Conservation (phyloP, 805 yeast species). For the Candida xyloterini region DNA sequence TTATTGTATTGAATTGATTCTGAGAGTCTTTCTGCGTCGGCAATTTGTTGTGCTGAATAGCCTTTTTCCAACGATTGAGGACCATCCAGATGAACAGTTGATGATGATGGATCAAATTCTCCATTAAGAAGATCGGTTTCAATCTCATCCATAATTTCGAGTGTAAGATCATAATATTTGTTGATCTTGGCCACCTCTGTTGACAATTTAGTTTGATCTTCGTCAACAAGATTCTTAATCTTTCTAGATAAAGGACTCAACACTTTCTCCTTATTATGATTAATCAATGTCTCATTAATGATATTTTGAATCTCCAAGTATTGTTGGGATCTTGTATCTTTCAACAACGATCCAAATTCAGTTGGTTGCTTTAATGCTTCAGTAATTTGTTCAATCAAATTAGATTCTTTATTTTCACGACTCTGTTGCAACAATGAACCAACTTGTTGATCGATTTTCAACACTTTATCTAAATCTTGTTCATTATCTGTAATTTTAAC, state of each 20-base stretch:
- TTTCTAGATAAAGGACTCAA: conserved; percentile 10
- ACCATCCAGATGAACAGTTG: conserved; percentile 16
- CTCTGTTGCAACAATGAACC: not conserved
- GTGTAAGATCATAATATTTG: conserved; percentile 29
- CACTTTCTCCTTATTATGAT: conserved; percentile 2
- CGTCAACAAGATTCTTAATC: conserved; percentile 14
- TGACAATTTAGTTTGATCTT: conserved; percentile 24
- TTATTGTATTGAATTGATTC: conserved; percentile 19
- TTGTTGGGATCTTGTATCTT: not conserved
- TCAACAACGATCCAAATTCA: not conserved
- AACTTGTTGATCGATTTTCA: conserved; percentile 1
- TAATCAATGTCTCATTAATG: conserved; percentile 2
- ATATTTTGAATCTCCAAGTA: conserved; percentile 5
- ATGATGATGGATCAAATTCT: conserved; percentile 21
- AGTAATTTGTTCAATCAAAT: not conserved
- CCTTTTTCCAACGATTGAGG: conserved; percentile 37
- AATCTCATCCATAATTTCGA: conserved; percentile 30
- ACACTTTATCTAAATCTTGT: not conserved
- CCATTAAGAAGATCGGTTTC: conserved; percentile 27
- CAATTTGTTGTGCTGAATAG: conserved; percentile 65
- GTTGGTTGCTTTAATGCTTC: not conserved
- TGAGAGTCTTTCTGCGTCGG: conserved; percentile 49
- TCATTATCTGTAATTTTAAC: not conserved
- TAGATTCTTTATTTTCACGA: not conserved
- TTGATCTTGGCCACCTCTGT: conserved; percentile 25